Percentiles rank a stretch among this genome's conserved stretches.
These are phyloP conservation scores for Jacaranda mimosifolia DNA, from an alignment of 257 asterid species.

Conservation along the genomic window DNA sequence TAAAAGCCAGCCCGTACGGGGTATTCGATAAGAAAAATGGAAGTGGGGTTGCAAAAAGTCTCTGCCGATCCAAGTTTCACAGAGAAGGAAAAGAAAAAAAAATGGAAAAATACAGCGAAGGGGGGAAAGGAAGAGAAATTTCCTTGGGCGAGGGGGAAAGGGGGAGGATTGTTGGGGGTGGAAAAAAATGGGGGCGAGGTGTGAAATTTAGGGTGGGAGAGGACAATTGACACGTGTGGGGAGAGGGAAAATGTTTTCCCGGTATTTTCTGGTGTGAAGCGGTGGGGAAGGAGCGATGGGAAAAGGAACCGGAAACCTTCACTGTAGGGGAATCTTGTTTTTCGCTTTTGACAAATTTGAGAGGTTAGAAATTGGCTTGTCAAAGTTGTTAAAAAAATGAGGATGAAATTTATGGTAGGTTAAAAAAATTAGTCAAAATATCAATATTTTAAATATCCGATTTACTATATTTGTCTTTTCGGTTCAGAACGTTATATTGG, in stretches of 20 bases:
- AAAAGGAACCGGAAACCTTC: conserved; percentile 24
- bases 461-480: no score
- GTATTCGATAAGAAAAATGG: conserved; percentile 20
- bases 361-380: conserved; percentile 8
- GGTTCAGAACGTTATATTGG: no score
- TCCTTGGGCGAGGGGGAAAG: conserved; percentile 31
- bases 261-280: conserved; percentile 41
- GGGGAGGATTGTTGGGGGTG: conserved; percentile 18
- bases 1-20: conserved; percentile 23
- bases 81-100: background rate
- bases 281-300: conserved; percentile 34
- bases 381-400: background rate
- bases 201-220: conserved; percentile 13
- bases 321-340: conserved; percentile 28
- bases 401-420: background rate
- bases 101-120: background rate
- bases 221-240: conserved; percentile 60
- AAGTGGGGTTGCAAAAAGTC: conserved; percentile 6
- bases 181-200: conserved; percentile 10
- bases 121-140: conserved; percentile 21
- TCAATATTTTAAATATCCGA: no score
- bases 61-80: conserved; percentile 43
- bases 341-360: conserved; percentile 9
- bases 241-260: conserved; percentile 41
- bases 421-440: no score